Conservation (phyloP, 75 land plant species). For the Larix kaempferi region DNA sequence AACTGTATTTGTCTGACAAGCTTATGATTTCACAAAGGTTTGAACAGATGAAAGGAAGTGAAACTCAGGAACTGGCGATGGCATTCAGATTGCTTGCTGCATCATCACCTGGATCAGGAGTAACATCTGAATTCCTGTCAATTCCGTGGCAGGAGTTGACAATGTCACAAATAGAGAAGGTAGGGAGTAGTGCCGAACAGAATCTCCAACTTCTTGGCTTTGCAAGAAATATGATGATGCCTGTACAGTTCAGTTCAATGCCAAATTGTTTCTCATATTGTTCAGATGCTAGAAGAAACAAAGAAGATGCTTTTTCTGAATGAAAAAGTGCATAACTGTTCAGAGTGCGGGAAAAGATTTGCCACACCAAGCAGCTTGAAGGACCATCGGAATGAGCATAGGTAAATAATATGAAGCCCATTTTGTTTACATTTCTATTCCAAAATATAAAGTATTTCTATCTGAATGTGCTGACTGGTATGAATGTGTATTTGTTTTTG, state of each 20-base stretch:
- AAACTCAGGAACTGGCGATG: slow-evolving; percentile 21
- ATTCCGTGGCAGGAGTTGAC: slow-evolving; percentile 29
- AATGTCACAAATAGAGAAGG: slow-evolving; percentile 29
- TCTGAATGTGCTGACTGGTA: background rate
- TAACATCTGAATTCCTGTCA: slow-evolving; percentile 10
- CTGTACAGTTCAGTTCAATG: background rate
- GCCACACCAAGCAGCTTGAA: slow-evolving; percentile 29
- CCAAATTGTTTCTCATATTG: background rate
- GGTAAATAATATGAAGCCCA: background rate
- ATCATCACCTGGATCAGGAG: slow-evolving; percentile 9
- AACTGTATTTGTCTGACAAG: background rate
- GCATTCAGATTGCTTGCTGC: slow-evolving; percentile 23
- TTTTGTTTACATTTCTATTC: background rate
- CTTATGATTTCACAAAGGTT: slow-evolving; percentile 16
- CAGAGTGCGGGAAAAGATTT: slow-evolving; percentile 14
- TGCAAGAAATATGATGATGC: background rate
- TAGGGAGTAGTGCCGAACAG: background rate
- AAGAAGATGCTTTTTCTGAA: slow-evolving; percentile 26
- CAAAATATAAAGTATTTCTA: background rate
- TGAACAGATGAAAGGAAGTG: slow-evolving; percentile 27
- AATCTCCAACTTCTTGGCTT: no score
- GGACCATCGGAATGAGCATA: slow-evolving; percentile 35
- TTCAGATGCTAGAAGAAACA: slow-evolving; percentile 36
- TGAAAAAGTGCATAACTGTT: slow-evolving; percentile 31
- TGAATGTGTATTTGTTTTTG: background rate